A percentile compares a stretch with the other conserved stretches of the same genome.
Conservation (phyloP, 1,284 basidiomycete genomes). For the Mycosarcoma maydis region DNA sequence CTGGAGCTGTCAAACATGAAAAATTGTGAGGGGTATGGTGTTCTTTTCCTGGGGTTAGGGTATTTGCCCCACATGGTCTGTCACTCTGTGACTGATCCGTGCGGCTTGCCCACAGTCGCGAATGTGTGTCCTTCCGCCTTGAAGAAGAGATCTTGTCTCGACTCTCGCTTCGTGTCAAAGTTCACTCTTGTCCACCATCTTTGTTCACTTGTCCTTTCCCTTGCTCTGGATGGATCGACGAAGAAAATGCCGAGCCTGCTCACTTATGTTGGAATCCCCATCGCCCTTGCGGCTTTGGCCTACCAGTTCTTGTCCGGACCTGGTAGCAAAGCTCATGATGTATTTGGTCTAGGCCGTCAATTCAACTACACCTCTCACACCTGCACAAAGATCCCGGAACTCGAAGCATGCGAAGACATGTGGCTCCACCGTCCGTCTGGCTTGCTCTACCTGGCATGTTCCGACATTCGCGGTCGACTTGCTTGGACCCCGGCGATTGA, state of each 20-base stretch:
- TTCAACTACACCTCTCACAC: constrained; percentile 38
- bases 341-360: constrained; percentile 35
- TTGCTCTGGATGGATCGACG: no score
- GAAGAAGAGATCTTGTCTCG: no score
- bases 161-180: no score
- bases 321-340: constrained; percentile 35
- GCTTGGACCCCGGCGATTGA: constrained; percentile 72
- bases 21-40: no score
- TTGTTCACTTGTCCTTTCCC: not conserved
- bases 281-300: constrained; percentile 28
- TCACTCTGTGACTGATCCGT: no score
- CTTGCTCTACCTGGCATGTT: constrained; percentile 77
- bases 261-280: constrained; percentile 31
- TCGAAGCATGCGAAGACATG: constrained; percentile 51
- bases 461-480: constrained; percentile 70
- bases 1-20: no score
- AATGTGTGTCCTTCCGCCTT: no score
- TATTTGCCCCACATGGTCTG: no score
- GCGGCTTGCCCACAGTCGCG: no score
- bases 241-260: constrained; percentile 31
- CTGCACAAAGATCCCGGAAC: constrained; percentile 39
- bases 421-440: constrained; percentile 69
- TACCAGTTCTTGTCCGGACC: constrained; percentile 47
- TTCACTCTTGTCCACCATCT: not conserved
- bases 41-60: no score